Conservation (phyloP, 1,284 basidiomycete species). For the Coriolopsis trogii region DNA sequence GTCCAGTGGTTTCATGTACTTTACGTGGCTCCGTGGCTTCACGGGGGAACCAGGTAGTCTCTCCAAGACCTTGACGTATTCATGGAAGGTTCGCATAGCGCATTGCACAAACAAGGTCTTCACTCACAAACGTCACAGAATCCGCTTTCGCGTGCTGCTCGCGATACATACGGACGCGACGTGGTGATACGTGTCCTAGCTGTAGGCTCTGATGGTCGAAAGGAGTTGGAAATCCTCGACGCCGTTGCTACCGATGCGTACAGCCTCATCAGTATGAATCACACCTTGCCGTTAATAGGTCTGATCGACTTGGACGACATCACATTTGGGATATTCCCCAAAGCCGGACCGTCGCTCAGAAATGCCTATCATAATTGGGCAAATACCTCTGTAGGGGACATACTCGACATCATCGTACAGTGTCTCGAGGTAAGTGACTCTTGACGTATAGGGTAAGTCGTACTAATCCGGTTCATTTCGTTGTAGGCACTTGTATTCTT, state of each 20-base stretch:
- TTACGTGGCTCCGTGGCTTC: neutral
- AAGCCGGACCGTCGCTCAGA: conserved; percentile 17
- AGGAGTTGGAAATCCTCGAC: conserved; percentile 4
- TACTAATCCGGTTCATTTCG: too few relatives aligned
- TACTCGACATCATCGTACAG: conserved; percentile 36
- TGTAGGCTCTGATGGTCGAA: neutral
- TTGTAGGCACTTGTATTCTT: conserved; percentile 4
- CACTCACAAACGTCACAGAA: too few relatives aligned
- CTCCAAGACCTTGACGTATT: too few relatives aligned
- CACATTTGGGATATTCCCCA: conserved; percentile 35
- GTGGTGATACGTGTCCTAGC: conserved; percentile 2
- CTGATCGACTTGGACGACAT: conserved; percentile 33
- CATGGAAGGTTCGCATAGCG: too few relatives aligned
- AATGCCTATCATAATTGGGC: conserved; percentile 23
- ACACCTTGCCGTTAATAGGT: conserved; percentile 24
- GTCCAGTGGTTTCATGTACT: neutral
- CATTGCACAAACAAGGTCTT: too few relatives aligned
- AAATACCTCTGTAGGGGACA: conserved; percentile 33
- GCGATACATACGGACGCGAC: neutral
- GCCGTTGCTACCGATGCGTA: neutral
- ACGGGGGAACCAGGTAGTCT: too few relatives aligned
- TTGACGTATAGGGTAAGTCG: too few relatives aligned
- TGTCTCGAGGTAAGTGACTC: conserved; percentile 31
- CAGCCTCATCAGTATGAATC: conserved; percentile 6
- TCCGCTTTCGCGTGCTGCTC: neutral